Evolutionary conservation across 257 asterid genomes (phyloP), one percentile per base, ranked within the genome.

Genomic region (Capsicum pubescens): DNA sequence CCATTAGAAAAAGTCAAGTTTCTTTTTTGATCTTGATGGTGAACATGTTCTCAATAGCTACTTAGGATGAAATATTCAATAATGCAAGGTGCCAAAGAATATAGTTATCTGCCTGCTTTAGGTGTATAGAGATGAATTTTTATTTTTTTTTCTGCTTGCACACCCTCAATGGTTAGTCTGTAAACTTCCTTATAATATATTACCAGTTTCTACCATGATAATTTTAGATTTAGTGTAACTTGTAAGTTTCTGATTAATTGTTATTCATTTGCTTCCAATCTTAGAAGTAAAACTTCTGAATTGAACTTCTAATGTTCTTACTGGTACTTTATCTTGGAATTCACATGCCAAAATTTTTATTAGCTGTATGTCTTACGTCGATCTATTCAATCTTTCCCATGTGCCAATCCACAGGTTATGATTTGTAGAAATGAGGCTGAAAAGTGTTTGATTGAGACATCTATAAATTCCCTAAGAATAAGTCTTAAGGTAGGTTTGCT

Each of bases 401-500:
- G 84, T 87, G 72, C 84, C 83, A 85, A 83, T 83, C 85, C 76
- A 64, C 94, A 95, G 99, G 96, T 97, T 85, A 70, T 92, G 83
- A 97, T 97, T 74, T 97, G 99, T 82, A 88, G 98, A 89, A 97
- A 93, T 88, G 99, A 95, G 87, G 93, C 98, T 83, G 99, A 97
- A 88, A 93, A 91, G 88, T 97, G 98, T 90, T 95, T 97, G 97
- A 95, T 97, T 85, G 99, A 97, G 86, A 93, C 99, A 74, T 97
- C 99, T 84, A 95, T 97, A 85, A 97, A 97, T 88, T 97, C 99
- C 59, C 85, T 97, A 87, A 94, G 98, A 44, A 93, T 97, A 86
- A 97, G 99, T 91, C 97, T 97, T 52, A 97, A 97, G 98, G 99
- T 97, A 90, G 82, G 88, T 79, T 63, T 8, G 10, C 21, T 13